Conservation (phyloP, 352 stramenopile genomes). For the Pythium dissimile region DNA sequence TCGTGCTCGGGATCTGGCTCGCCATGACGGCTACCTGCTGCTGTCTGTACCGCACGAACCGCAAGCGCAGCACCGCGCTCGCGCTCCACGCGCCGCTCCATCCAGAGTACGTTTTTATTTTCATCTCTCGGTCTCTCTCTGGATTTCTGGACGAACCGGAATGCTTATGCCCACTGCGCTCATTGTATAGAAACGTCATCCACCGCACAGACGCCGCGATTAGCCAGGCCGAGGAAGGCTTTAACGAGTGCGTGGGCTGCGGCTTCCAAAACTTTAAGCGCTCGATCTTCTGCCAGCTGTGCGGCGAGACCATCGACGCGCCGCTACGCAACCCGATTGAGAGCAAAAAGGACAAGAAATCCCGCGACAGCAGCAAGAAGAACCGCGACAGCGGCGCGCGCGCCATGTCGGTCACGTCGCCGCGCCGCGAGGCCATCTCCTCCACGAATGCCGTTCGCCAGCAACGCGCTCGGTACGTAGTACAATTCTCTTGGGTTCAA, state of each 20-base stretch:
- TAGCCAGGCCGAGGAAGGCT: constrained; percentile 36
- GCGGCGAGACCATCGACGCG: constrained; percentile 23
- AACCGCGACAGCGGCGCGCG: too few species aligned
- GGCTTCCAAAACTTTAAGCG: constrained; percentile 47
- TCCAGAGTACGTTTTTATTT: constrained; percentile 15
- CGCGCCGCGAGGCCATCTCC: constrained; percentile 12
- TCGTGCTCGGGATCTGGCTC: constrained; percentile 16
- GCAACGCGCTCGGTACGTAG: constrained; percentile 1
- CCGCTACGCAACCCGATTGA: constrained; percentile 10
- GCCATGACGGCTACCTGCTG: constrained; percentile 11
- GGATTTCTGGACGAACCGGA: neutral
- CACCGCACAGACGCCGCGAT: constrained; percentile 36
- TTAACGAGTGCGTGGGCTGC: constrained; percentile 31
- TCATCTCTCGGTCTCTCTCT: neutral
- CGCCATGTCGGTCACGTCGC: constrained; percentile 3
- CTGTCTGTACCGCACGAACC: constrained; percentile 5
- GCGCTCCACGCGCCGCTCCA: constrained; percentile 22
- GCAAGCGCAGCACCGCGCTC: constrained; percentile 11
- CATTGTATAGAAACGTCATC: constrained; percentile 10
- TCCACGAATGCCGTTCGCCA: constrained; percentile 13
- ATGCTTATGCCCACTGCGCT: neutral
- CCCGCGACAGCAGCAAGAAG: constrained; percentile 2
- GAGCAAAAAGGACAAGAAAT: constrained; percentile 19
- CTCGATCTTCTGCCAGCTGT: constrained; percentile 37
- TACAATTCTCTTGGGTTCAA: neutral